Evolutionary conservation across 2,329 filamentous ascomycete species (phyloP).

Genomic region (Ceratocystis cacaofunesta): DNA sequence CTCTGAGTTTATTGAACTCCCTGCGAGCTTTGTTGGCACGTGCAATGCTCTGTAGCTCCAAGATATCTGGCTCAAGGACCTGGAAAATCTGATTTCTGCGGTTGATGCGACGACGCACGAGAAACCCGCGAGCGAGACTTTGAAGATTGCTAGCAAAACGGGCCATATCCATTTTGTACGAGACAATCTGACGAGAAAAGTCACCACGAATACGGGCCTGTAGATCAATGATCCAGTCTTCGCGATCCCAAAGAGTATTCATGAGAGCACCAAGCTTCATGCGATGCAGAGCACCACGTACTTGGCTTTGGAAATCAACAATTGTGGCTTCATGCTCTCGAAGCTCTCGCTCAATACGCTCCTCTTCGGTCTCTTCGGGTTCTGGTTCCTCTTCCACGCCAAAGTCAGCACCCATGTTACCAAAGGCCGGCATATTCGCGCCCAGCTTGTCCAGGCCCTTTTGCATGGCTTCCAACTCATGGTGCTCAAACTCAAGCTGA

Average conservation of each 20-base stretch:
- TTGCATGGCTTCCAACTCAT: constrained; percentile 92
- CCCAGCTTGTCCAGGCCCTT: constrained; percentile 94
- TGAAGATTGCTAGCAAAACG: constrained; percentile 68
- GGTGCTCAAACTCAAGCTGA: constrained; percentile 91
- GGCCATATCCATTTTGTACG: constrained; percentile 71
- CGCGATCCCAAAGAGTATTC: constrained; percentile 78
- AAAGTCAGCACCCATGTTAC: constrained; percentile 92
- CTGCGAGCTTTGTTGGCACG: constrained; percentile 10
- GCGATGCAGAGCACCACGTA: constrained; percentile 64
- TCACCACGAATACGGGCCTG: constrained; percentile 81
- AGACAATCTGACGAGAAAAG: constrained; percentile 67
- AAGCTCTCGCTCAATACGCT: constrained; percentile 69
- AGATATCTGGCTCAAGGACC: constrained; percentile 53
- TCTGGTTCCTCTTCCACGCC: constrained; percentile 65
- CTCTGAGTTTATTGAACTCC: neutral
- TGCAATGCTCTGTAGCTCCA: constrained; percentile 56
- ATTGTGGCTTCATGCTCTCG: constrained; percentile 59
- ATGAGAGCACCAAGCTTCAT: constrained; percentile 67
- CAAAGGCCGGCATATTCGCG: constrained; percentile 92
- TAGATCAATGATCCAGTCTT: constrained; percentile 62
- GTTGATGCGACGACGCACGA: constrained; percentile 50
- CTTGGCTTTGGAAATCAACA: constrained; percentile 71
- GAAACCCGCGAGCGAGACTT: constrained; percentile 58
- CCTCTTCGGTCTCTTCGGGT: constrained; percentile 77
- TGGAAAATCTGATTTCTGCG: constrained; percentile 54